Base-by-base conservation (phyloP, 2,329 filamentous ascomycete species). In the Beauveria brongniartii region DNA sequence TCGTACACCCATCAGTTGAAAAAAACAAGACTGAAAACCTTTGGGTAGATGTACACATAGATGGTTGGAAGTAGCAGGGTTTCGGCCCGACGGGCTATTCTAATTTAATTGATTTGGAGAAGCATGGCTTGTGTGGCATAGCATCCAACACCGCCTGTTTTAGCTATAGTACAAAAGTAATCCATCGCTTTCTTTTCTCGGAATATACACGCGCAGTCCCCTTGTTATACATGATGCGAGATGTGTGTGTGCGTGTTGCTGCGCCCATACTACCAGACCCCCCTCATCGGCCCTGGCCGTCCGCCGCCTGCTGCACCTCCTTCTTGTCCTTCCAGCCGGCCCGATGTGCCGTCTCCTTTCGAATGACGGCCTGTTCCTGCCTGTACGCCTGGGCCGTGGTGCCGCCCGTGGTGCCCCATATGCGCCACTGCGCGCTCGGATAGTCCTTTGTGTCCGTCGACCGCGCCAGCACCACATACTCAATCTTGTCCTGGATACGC, bases 391-490 rank as follows among this genome's bases (percentile, higher is more conserved):
- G 74, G 2, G 80, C 69, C 1, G 78, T 80, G 14, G 81, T 84
- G 66, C 82, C 79, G 47, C 79, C 71, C 34, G 83, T 74, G 22
- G 83, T 87, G 16, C 88, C 87, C 81, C 86, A 88, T 55, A 90
- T 71, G 69, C 77, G 78, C 88, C 88, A 91, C 2, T 78, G 75
- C 30, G 71, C 73, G 61, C 78, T 70, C 68, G 75, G 69, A 65
- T 75, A 82, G 22, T 80, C 82, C 59, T 68, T 71, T 52, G 73
- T 74, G 68, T 79, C 73, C 48, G 81, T 64, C 34, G 72, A 61
- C 30, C 78, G 69, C 68, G 84, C 82, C 51, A 91, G 65, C 44
- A 89, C 85, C 5, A 91, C 64, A 67, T 90, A 84, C 75, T 91
- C 88, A 1, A 79, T 70, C 65, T 86, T 78, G 55, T 82, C 74